Conservation (phyloP, 768 basidiomycete genomes). For the Chalciporus sphaerocephalus region DNA sequence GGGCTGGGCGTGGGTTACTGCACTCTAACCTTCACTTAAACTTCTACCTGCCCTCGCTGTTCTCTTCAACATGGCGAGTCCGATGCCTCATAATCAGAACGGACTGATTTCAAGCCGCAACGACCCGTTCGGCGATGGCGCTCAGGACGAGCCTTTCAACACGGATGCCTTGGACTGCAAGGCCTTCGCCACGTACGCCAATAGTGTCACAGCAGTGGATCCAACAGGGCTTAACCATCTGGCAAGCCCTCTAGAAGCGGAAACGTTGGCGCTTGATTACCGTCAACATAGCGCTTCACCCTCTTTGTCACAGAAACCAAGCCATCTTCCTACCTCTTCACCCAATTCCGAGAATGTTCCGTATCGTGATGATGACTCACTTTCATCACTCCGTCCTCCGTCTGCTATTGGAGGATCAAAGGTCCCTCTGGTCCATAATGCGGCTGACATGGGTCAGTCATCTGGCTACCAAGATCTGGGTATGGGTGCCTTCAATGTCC, state of each 20-base stretch:
- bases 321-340: conserved; percentile 19
- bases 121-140: conserved; percentile 28
- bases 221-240: conserved; percentile 2
- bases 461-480: conserved; percentile 53
- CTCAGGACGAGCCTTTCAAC: conserved; percentile 21
- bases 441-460: conserved; percentile 38
- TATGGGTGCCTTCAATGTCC: conserved; percentile 18
- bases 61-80: conserved; percentile 19
- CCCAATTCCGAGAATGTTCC: conserved; percentile 4
- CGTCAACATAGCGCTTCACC: conserved; percentile 21
- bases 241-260: conserved; percentile 19
- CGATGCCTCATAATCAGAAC: conserved; percentile 6
- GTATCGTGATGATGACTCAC: conserved; percentile 23
- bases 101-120: conserved; percentile 9
- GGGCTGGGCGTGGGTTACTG: too few species aligned
- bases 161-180: conserved; percentile 13
- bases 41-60: not conserved
- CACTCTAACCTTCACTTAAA: not conserved
- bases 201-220: conserved; percentile 15
- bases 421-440: conserved; percentile 44
- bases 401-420: conserved; percentile 22
- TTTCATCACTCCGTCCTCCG: conserved; percentile 8
- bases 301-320: conserved; percentile 3
- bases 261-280: conserved; percentile 26
- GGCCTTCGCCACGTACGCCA: conserved; percentile 20